These are phyloP conservation scores for Penicillium alfredii DNA, from an alignment of 495 filamentous ascomycete genomes.

Conservation along the genomic window DNA sequence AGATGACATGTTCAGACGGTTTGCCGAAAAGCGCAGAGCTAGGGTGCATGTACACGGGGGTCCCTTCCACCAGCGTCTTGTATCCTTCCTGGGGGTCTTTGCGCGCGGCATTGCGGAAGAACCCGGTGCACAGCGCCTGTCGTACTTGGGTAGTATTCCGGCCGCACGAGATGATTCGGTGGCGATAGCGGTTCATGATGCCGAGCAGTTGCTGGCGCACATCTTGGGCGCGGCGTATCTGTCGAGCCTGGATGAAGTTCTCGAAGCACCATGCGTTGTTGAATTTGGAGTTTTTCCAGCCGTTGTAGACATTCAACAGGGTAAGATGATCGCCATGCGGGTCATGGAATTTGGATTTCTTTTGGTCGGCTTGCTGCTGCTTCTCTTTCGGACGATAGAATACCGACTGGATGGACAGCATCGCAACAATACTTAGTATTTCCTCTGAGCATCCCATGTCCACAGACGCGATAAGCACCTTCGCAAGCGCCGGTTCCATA, in stretches of 20 bases:
- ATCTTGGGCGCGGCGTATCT: constrained; percentile 83
- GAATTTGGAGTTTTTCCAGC: constrained; percentile 79
- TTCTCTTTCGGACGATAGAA: constrained; percentile 98
- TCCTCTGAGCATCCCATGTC: constrained; percentile 89
- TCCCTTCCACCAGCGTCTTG: constrained; percentile 92
- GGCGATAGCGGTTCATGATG: constrained; percentile 86
- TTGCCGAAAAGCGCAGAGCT: constrained; percentile 89
- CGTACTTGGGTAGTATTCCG: constrained; percentile 80
- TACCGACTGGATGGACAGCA: constrained; percentile 77
- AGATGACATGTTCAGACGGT: constrained; percentile 91
- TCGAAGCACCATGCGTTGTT: constrained; percentile 91
- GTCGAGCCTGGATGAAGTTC: constrained; percentile 91
- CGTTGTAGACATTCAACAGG: constrained; percentile 92
- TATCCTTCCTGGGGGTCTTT: constrained; percentile 97
- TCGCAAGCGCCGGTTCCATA: constrained; percentile 83
- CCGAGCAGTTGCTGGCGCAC: constrained; percentile 85
- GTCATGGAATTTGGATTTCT: constrained; percentile 96
- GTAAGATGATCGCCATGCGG: constrained; percentile 92
- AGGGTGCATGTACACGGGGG: constrained; percentile 91
- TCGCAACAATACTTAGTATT: constrained; percentile 88
- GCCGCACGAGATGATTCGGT: constrained; percentile 74
- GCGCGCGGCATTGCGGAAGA: constrained; percentile 91
- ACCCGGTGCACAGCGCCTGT: constrained; percentile 87
- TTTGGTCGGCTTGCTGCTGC: constrained; percentile 91
- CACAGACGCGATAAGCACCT: constrained; percentile 81